Conservation (phyloP, 2,329 filamentous ascomycete species). For the Conoideocrella luteorostrata region DNA sequence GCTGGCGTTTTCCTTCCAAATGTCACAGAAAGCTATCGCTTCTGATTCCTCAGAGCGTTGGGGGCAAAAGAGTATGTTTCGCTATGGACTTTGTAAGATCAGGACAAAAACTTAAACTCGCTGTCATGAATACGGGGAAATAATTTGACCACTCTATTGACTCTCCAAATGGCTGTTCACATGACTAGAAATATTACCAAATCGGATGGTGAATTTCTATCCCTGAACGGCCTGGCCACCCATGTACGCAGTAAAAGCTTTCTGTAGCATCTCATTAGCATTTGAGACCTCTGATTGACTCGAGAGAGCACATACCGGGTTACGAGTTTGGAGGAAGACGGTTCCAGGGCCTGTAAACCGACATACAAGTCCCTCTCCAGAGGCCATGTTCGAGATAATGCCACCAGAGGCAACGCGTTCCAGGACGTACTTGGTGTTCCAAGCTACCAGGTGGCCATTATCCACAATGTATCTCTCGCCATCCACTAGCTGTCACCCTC, state of each 20-base stretch:
- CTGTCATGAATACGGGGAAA: too few relatives aligned
- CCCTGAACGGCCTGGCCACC: slow-evolving; percentile 35
- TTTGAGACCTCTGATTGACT: too few relatives aligned
- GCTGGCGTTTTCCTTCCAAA: too few relatives aligned
- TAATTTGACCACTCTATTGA: too few relatives aligned
- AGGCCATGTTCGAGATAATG: slow-evolving; percentile 78
- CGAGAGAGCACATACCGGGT: slow-evolving; percentile 49
- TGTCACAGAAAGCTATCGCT: too few relatives aligned
- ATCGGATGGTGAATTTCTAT: slow-evolving; percentile 10
- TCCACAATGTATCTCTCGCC: slow-evolving; percentile 89
- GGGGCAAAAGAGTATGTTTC: too few relatives aligned
- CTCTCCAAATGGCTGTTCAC: too few relatives aligned
- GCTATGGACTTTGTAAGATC: too few relatives aligned
- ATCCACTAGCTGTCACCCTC: slow-evolving; percentile 40
- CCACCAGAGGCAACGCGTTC: slow-evolving; percentile 87
- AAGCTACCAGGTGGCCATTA: slow-evolving; percentile 89
- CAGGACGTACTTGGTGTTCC: slow-evolving; percentile 92
- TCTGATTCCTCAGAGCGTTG: too few relatives aligned
- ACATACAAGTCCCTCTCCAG: slow-evolving; percentile 85
- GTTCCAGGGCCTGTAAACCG: slow-evolving; percentile 90
- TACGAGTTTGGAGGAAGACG: slow-evolving; percentile 87
- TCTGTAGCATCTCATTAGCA: slow-evolving; percentile 26
- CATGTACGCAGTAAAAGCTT: slow-evolving; percentile 47
- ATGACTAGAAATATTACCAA: too few relatives aligned
- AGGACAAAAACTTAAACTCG: too few relatives aligned